Conservation (phyloP, 176 grass and related monocot genomes). For the Elaeis guineensis region DNA sequence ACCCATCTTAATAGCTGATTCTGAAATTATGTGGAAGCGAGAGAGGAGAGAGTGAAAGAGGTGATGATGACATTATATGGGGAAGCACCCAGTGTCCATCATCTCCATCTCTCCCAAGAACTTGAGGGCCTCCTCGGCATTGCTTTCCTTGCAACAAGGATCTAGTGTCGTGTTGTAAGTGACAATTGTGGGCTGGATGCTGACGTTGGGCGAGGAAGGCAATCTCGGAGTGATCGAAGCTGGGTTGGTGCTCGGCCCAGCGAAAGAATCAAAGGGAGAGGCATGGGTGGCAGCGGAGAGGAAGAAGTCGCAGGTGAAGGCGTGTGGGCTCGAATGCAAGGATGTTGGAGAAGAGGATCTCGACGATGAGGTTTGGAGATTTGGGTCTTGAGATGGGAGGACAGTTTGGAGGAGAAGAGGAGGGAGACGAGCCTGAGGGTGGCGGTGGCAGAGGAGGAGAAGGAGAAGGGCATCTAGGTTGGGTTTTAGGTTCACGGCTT, state of each 20-base stretch:
- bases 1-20: too few relatives aligned
- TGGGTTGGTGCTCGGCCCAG: conserved; percentile 67
- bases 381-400: too few relatives aligned
- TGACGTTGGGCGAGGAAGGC: conserved; percentile 38
- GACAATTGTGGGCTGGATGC: conserved; percentile 38
- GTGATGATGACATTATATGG: conserved; percentile 57
- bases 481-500: conserved; percentile 10
- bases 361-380: background rate
- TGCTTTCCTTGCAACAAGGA: conserved; percentile 52
- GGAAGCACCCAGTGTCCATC: conserved; percentile 17
- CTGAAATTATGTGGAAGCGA: too few relatives aligned
- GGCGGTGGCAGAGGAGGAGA: conserved; percentile 7
- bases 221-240: conserved; percentile 39
- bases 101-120: conserved; percentile 44
- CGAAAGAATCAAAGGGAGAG: conserved; percentile 54
- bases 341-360: conserved; percentile 15
- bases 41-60: too few relatives aligned
- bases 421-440: too few relatives aligned
- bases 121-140: conserved; percentile 23
- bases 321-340: background rate
- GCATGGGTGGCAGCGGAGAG: too few relatives aligned
- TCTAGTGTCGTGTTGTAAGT: conserved; percentile 53
- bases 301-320: too few relatives aligned
- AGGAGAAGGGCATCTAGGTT: conserved; percentile 4
- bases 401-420: too few relatives aligned